Evolutionary conservation across 2,329 filamentous ascomycete genomes (phyloP), one percentile per base, ranked within the genome.

Genomic region (Curvularia lunata): DNA sequence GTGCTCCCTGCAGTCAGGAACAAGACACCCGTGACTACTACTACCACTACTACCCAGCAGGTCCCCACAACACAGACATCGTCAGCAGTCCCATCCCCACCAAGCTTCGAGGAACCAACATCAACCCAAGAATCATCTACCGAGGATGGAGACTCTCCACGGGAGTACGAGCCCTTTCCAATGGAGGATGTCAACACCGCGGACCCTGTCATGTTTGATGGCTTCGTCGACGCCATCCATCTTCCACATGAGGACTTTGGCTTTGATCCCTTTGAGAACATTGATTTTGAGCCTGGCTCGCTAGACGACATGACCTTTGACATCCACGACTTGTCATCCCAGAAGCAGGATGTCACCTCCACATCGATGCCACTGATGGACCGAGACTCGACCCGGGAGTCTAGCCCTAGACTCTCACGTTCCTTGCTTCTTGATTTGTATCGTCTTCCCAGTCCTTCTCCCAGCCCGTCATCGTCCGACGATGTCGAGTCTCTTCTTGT

Each of bases 401-500:
- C 60, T 40, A 75, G 70, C 56, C 67, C 73, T n/a, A 68, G 71
- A 32, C 64, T 73, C 32, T 75, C 69, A 32, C 66, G 74, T 19
- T 78, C 77, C 13, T 71, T 81, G n/a, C 75, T 77, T 70, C 34
- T 75, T 47, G 70, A 72, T 52, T 76, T 72, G 57, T 77, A 77
- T 53, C 72, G 75, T 46, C 63, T 76, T 50, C 70, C 75, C 54
- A 65, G 67, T 56, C 65, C 75, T 51, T 65, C 77, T 56, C 66
- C 76, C 41, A 56, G 73, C 58, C 34, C 66, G 55, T 67, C 70
- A 28, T 63, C 82, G 25, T 59, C 66, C n/a, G 70, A 73, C 55
- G 82, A 85, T 46, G 76, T 82, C 18, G 82, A 83, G 3, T 85
- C 83, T 46, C 80, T 84, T 45, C 75, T 88, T 16, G 82, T 88